A percentile compares a stretch with the other conserved stretches of the same genome.
Conservation (phyloP, 441 rosid genomes). For the Populus hybrid region DNA sequence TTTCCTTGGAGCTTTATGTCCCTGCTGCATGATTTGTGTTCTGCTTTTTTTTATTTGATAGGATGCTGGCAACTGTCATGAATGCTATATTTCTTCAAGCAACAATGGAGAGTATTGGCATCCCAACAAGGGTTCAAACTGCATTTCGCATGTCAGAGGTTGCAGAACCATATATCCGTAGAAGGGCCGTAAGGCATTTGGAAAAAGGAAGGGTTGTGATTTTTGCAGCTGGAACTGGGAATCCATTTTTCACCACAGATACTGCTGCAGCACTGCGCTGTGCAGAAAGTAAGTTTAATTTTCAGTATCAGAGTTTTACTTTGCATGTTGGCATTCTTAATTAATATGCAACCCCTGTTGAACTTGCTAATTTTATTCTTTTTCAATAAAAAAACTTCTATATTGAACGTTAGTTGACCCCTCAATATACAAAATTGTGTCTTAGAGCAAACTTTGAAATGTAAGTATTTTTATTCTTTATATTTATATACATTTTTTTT, state of each 20-base stretch:
- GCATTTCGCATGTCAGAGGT: too few species aligned
- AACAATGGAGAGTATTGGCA: too few species aligned
- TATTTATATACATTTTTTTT: too few species aligned
- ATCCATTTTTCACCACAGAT: conserved; percentile 92
- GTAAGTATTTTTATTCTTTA: background rate
- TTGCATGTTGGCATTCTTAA: background rate
- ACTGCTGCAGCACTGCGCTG: conserved; percentile 97
- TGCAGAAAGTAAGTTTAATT: conserved; percentile 73
- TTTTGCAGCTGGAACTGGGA: conserved; percentile 95
- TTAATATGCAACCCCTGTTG: background rate
- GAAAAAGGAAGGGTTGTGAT: conserved; percentile 97
- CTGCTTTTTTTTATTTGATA: conserved; percentile 25
- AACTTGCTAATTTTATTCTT: background rate
- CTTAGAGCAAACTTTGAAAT: background rate
- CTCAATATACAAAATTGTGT: background rate
- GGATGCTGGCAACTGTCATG: conserved; percentile 97
- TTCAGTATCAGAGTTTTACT: background rate
- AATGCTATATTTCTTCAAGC: conserved; percentile 96
- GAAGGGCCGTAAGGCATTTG: conserved; percentile 88
- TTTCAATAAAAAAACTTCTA: background rate
- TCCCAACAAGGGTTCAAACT: too few species aligned
- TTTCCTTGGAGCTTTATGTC: background rate
- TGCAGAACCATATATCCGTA: conserved; percentile 87
- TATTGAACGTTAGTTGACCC: background rate
- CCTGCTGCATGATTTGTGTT: conserved; percentile 2